A percentile compares a stretch with the other conserved stretches of the same genome.
phyloP scores from a whole-genome alignment of 2,329 filamentous ascomycete species.

The Fusarium zealandicum region DNA sequence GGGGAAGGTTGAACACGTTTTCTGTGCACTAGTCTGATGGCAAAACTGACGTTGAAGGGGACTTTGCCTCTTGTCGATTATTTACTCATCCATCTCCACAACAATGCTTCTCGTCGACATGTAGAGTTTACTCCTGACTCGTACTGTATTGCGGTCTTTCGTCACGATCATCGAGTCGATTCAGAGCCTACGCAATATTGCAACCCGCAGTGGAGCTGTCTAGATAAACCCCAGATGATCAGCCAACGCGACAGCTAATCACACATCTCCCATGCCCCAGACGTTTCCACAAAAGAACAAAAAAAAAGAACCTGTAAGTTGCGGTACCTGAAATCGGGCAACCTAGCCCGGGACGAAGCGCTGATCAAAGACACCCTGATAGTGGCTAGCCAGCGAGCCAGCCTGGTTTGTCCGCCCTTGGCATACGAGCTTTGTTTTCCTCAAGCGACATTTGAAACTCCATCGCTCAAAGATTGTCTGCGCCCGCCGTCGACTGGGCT shows the following conservation, averaged over 20 bases:
- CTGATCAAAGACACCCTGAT: constrained; percentile 8
- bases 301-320: background rate
- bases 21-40: background rate
- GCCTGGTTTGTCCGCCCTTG: background rate
- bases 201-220: constrained; percentile 18
- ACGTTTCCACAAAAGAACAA: constrained; percentile 17
- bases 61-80: constrained; percentile 7
- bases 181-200: background rate
- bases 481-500: background rate
- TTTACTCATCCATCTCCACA: background rate
- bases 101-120: background rate
- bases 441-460: constrained; percentile 1
- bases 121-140: constrained; percentile 19
- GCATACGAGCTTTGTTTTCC: background rate
- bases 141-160: background rate
- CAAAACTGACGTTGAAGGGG: constrained; percentile 11
- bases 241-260: constrained; percentile 2
- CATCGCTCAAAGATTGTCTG: background rate
- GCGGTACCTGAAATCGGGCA: constrained; percentile 6
- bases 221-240: constrained; percentile 22
- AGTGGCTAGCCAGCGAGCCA: background rate
- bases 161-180: constrained; percentile 10
- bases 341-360: constrained; percentile 5
- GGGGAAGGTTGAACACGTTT: too few species aligned
- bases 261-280: constrained; percentile 4